Conservation (phyloP, 1,284 basidiomycete species). For the Ustanciosporium gigantosporum region DNA sequence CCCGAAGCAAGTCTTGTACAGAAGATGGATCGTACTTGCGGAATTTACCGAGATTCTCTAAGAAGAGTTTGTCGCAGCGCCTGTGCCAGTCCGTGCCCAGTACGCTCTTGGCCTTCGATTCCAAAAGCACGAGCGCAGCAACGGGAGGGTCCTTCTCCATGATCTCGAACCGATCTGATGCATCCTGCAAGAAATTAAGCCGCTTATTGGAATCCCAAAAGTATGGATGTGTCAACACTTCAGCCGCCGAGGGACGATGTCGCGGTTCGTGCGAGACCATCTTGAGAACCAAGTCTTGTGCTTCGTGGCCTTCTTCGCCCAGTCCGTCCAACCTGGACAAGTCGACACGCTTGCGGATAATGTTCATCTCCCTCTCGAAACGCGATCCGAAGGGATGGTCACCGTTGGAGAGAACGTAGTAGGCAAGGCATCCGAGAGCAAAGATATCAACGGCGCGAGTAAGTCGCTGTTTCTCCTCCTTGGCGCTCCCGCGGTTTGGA, state of each 20-base stretch:
- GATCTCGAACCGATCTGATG: conserved; percentile 95
- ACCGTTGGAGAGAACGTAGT: conserved; percentile 57
- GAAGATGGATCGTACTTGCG: conserved; percentile 88
- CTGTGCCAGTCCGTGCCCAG: conserved; percentile 77
- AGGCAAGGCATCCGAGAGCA: conserved; percentile 57
- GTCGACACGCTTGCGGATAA: conserved; percentile 46
- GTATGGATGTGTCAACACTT: conserved; percentile 87
- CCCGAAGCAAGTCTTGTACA: conserved; percentile 87
- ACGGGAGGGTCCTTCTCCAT: conserved; percentile 83
- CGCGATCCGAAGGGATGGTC: conserved; percentile 57
- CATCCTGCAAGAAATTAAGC: conserved; percentile 90
- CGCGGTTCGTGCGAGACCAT: conserved; percentile 51
- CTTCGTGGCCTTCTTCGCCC: conserved; percentile 57
- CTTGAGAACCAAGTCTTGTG: conserved; percentile 51
- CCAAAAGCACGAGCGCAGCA: conserved; percentile 74
- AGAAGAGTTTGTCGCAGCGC: conserved; percentile 82
- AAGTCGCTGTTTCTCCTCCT: conserved; percentile 41
- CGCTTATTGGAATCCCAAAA: conserved; percentile 90
- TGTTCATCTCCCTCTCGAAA: conserved; percentile 60
- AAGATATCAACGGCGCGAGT: conserved; percentile 59
- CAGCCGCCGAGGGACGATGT: conserved; percentile 79
- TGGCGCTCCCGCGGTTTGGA: conserved; percentile 4
- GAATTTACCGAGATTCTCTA: conserved; percentile 92
- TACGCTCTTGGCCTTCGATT: conserved; percentile 63
- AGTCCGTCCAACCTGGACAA: conserved; percentile 44